Base-by-base conservation (phyloP, 148 eudicot species). In the Heliosperma pusillum region DNA sequence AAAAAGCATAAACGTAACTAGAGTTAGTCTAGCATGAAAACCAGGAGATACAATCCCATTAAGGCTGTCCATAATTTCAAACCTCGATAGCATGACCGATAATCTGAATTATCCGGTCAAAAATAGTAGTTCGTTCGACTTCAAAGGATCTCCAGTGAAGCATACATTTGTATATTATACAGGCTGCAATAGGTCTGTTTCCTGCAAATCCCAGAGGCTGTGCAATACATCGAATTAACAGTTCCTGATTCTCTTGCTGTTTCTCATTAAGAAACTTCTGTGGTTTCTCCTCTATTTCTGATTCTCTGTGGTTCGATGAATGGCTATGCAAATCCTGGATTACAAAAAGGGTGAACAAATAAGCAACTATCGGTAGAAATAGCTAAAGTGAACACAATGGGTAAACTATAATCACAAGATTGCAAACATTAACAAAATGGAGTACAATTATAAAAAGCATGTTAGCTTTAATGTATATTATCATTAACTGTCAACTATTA, bases 61-160 rank as follows among this genome's bases (percentile, higher is more conserved):
- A 76, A 20, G 3, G 16, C 8, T 42, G 42, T 65, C 73, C 19
- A 36, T 74, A 53, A 65, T 64, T 72, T 55, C 82, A 69, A 75
- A 95, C 99, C 99, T 95, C 97, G 63, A 92, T 88, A 65, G 92
- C 94, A 72, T 95, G 96, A 69, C 97, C 96, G 40, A 95, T 88
- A 66, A 93, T 89, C 74, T 92, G 97, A 71, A 95, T 95, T 77
- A 95, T 88, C 70, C 96, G 78, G 80, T 95, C 98, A 85, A 95
- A 95, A 40, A 95, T 86, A 69, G 87, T 83, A 66, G 99, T 95
- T 50, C 99, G 83, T 75, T 95, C 99, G 79, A 95, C 99, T 87
- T 95, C 99, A 79, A 95, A 95, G 73, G 97, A 95, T 87, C 97
- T 89, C 99, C 99, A 95, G 12, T 95, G 97, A 60, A 95, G 87